Percentiles rank a stretch among this genome's conserved stretches.
Evolutionary conservation across 2,329 filamentous ascomycete species (phyloP).

Genomic region (Fonsecaea multimorphosa): DNA sequence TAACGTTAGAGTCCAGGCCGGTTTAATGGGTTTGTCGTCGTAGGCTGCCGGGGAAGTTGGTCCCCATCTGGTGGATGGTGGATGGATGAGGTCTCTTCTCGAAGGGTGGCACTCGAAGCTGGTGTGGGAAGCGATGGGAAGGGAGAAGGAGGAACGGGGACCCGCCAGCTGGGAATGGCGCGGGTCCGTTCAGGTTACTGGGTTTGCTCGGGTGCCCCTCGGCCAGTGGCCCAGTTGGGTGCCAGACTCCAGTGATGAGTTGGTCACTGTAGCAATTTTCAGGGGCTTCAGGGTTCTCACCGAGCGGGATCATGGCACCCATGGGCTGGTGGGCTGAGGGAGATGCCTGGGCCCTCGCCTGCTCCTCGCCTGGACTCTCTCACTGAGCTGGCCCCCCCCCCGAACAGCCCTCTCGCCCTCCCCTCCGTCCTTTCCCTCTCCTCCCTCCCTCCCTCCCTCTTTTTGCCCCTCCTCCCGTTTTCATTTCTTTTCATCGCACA

Average conservation of each 20-base stretch:
- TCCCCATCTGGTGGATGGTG: too few species aligned
- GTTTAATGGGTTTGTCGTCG: constrained; percentile 14
- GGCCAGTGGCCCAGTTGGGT: too few species aligned
- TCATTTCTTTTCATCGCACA: constrained; percentile 26
- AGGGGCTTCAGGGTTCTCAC: constrained; percentile 19
- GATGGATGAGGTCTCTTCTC: constrained; percentile 14
- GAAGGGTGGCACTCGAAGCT: constrained; percentile 21
- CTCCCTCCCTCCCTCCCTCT: constrained; percentile 25
- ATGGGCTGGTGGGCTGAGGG: constrained; percentile 18
- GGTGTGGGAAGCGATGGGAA: background rate
- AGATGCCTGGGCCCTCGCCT: constrained; percentile 17
- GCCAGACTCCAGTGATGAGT: too few species aligned
- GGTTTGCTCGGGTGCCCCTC: constrained; percentile 15
- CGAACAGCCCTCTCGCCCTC: constrained; percentile 8
- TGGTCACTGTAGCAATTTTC: constrained; percentile 17
- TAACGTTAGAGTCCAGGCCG: constrained; percentile 16
- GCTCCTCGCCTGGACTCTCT: constrained; percentile 12
- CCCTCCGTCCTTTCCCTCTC: constrained; percentile 18
- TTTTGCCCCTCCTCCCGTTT: constrained; percentile 29
- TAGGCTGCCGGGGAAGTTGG: constrained; percentile 18
- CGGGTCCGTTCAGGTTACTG: constrained; percentile 15
- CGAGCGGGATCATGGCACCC: constrained; percentile 19
- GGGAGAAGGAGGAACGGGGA: background rate
- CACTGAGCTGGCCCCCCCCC: constrained; percentile 4
- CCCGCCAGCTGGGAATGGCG: constrained; percentile 9